Evolutionary conservation across 2,329 filamentous ascomycete genomes (phyloP), one percentile per base, ranked within the genome.

Genomic region (Eutypella sp.): DNA sequence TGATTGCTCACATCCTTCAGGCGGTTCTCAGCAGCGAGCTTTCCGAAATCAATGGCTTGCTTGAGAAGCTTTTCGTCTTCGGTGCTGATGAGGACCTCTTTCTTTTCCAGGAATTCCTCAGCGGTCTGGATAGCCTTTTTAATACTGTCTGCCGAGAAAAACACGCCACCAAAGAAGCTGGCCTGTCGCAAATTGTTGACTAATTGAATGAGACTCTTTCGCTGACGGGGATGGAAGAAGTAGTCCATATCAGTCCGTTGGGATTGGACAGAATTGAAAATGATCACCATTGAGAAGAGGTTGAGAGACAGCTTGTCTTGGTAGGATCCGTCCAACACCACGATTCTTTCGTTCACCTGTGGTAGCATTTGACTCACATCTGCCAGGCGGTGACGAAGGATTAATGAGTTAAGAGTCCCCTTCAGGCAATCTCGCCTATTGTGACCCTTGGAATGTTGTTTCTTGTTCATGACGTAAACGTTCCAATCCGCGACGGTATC

Each of bases 181-280:
- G 88, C 84, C 59, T 93, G 86, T 16, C 89, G 81, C 38, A 96
- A 65, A 58, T 96, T 96, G 45, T 76, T 77, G 4, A 95, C 84
- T 2, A 95, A 70, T 44, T 80, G 73, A 22, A 83, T 68, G 11
- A 95, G 70, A 33, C 76, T 75, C 50, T 82, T 84, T 24, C 78
- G 71, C 56, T 91, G 91, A 11, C 77, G 81, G 1, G 80, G 78
- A 56, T 96, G 87, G 56, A 96, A 96, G 52, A 97, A 85, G 60
- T 96, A 96, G 61, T 96, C 91, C 45, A 79, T 73, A 56, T 92
- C 92, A 0, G 78, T 82, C 10, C 91, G 75, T 59, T 96, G 88
- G 5, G 90, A 96, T 20, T 91, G 91, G 1, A 97, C 82, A 0
- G 89, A 83, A 60, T 97, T 97, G 53, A 89, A 84, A 2, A 87